Percentiles rank a stretch among this genome's conserved stretches.
Conservation (phyloP, 768 basidiomycete species). For the Agaricus blazei region DNA sequence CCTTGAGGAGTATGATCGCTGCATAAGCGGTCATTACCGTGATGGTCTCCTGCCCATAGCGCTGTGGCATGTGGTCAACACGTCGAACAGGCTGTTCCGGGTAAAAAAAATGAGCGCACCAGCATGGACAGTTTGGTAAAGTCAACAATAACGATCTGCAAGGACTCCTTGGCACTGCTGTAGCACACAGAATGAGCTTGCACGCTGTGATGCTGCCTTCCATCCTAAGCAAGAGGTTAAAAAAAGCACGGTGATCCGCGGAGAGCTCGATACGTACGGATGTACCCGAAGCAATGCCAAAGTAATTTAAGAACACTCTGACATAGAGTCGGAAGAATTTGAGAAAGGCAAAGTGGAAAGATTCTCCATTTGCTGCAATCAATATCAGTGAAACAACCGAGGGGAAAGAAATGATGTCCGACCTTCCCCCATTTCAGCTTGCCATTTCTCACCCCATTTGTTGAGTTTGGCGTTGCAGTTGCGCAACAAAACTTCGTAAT, state of each 20-base stretch:
- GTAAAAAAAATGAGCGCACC: constrained; percentile 32
- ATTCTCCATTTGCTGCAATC: constrained; percentile 57
- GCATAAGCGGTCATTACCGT: constrained; percentile 85
- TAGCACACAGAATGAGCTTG: constrained; percentile 71
- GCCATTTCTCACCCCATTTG: constrained; percentile 71
- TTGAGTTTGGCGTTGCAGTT: constrained; percentile 70
- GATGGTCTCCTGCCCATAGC: constrained; percentile 81
- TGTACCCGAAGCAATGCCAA: constrained; percentile 38
- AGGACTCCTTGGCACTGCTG: constrained; percentile 64
- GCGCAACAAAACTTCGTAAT: constrained; percentile 66
- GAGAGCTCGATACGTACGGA: constrained; percentile 3
- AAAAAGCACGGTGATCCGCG: constrained; percentile 10
- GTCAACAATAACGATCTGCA: constrained; percentile 69
- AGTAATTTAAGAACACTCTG: constrained; percentile 78
- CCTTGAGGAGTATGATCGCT: constrained; percentile 75
- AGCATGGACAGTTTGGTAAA: constrained; percentile 72
- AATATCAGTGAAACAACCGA: neutral
- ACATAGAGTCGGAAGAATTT: constrained; percentile 75
- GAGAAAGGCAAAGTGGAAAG: constrained; percentile 73
- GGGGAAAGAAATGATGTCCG: constrained; percentile 2
- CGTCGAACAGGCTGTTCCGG: constrained; percentile 2
- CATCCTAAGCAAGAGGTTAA: constrained; percentile 34
- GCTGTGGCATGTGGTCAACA: constrained; percentile 34
- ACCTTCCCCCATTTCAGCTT: constrained; percentile 70
- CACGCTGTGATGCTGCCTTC: constrained; percentile 53